These are phyloP conservation scores for Hirsutella rhossiliensis DNA, from an alignment of 2,329 filamentous ascomycete genomes.

Conservation along the genomic window DNA sequence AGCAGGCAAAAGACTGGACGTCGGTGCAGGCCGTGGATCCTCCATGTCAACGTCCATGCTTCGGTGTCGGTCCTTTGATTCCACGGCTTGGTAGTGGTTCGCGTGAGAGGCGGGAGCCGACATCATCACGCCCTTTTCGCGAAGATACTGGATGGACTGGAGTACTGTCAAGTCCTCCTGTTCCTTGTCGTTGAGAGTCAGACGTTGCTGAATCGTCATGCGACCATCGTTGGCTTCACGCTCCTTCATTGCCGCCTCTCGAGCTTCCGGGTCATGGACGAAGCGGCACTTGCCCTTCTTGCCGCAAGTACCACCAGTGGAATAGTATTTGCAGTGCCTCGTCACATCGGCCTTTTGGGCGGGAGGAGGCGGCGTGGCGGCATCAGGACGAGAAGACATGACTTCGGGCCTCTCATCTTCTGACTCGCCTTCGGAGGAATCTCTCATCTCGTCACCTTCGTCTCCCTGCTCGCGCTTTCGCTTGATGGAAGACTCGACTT, in stretches of 20 bases:
- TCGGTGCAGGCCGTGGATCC: conserved; percentile 3
- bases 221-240: conserved; percentile 53
- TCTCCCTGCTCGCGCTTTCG: conserved; percentile 56
- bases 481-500: conserved; percentile 59
- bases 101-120: conserved; percentile 7
- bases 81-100: conserved; percentile 1
- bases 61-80: conserved; percentile 8
- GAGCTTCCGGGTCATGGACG: conserved; percentile 51
- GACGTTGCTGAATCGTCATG: conserved; percentile 52
- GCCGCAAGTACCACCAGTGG: conserved; percentile 54
- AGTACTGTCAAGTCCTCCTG: conserved; percentile 55
- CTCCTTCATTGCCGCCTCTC: conserved; percentile 51
- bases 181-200: conserved; percentile 56
- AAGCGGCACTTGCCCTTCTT: conserved; percentile 69
- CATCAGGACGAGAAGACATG: conserved; percentile 34
- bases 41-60: background rate
- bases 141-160: conserved; percentile 53
- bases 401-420: conserved; percentile 49
- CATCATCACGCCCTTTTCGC: conserved; percentile 43
- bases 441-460: conserved; percentile 54
- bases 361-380: conserved; percentile 27
- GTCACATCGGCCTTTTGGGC: conserved; percentile 47
- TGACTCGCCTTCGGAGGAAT: conserved; percentile 37
- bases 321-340: conserved; percentile 60
- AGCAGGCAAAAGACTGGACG: conserved; percentile 22